phyloP scores from a whole-genome alignment of 192 early-diverging fungal species.

The Podochytrium sp. region DNA sequence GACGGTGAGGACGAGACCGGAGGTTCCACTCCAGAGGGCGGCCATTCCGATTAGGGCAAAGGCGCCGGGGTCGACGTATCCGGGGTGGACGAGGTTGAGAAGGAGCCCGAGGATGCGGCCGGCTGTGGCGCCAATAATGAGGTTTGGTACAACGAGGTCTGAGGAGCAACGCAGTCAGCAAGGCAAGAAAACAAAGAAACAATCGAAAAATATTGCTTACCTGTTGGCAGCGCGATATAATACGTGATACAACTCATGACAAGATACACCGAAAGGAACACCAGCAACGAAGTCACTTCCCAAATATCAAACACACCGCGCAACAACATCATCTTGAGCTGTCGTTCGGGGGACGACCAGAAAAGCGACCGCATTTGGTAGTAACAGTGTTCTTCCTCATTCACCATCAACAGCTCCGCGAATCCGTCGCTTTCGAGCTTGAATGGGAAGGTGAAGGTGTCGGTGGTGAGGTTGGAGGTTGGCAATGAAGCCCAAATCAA shows the following conservation, averaged over 20 bases:
- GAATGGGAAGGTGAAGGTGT: constrained; percentile 12
- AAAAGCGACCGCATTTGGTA: constrained; percentile 38
- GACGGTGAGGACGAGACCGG: constrained; percentile 41
- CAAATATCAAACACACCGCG: constrained; percentile 38
- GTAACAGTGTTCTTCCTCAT: constrained; percentile 34
- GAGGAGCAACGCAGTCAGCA: not conserved
- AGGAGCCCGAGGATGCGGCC: constrained; percentile 37
- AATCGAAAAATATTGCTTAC: constrained; percentile 4
- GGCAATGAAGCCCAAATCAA: not conserved
- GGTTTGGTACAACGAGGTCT: constrained; percentile 45
- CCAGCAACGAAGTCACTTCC: constrained; percentile 22
- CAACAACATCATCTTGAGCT: constrained; percentile 39
- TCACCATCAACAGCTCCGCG: not conserved
- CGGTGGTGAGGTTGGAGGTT: constrained; percentile 4
- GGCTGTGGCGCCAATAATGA: constrained; percentile 44
- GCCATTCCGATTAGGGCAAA: constrained; percentile 43
- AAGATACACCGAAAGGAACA: constrained; percentile 41
- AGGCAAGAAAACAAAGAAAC: not conserved
- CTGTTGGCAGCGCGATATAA: constrained; percentile 48
- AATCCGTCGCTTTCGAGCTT: not conserved
- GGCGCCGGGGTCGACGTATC: constrained; percentile 36
- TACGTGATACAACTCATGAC: constrained; percentile 36
- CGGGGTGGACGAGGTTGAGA: constrained; percentile 33
- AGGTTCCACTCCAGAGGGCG: constrained; percentile 40
- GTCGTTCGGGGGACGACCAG: constrained; percentile 39